Evolutionary conservation across 352 stramenopile genomes (phyloP), one percentile per base, ranked within the genome.

Genomic region (Globisporangium nagaii): DNA sequence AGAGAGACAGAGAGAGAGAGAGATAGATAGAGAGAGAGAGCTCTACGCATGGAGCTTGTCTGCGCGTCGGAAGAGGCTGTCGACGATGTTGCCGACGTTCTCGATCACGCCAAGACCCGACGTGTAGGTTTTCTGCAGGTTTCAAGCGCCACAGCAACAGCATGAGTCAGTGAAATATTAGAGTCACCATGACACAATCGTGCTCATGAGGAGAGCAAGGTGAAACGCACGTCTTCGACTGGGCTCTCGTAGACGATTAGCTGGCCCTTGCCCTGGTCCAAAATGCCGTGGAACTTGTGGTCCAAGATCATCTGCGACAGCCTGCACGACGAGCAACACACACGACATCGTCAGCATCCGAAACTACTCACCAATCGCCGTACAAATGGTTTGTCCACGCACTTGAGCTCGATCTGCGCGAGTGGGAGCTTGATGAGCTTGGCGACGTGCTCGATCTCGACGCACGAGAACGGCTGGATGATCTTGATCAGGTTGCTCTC

Each of bases 251-350:
- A 98, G 45, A 99, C 90, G 45, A 99, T 97, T n/a, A 99, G 78
- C 64, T 99, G 96, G 27, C 97, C 97, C 66, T 98, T 97, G 50
- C 97, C 97, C 71, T 99, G 97, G 84, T 99, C 97, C 61, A 99
- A 76, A 65, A 98, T 99, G 41, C 96, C 97, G 53, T 96, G 86
- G 68, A 99, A 97, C 69, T 99, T 99, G 62, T 97, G 95, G 79
- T 99, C 97, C 59, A 99, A 71, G 65, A 99, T 99, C 97, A 99
- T 99, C 76, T 99, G 96, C 52, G 91, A 98, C 24, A 99, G 82
- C 77, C 98, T 99, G 48, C 7, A 12, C 22, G 27, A 46, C 12
- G 9, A 43, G 19, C 30, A 41, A 11, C 25, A 36, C 4, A 30
- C 25, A 30, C 8, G 10, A 37, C 27, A 47, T 11, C 20, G 22